A percentile compares a stretch with the other conserved stretches of the same genome.
Conservation (phyloP, 495 filamentous ascomycete species). For the Penicillium antarcticum region DNA sequence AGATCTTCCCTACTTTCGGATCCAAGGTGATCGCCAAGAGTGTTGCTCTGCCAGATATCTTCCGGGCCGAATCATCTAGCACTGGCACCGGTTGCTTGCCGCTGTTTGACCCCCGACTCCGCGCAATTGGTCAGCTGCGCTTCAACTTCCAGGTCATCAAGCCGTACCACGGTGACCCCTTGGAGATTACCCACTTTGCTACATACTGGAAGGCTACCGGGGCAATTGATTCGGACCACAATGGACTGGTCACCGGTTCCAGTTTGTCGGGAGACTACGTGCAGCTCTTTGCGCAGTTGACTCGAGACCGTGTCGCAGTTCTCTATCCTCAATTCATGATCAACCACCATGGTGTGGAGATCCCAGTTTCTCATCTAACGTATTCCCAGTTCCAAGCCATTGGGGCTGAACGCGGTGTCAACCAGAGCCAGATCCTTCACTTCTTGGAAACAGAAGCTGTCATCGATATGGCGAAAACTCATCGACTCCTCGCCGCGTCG, state of each 20-base stretch:
- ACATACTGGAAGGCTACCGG: slow-evolving; percentile 99
- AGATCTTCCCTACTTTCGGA: slow-evolving; percentile 95
- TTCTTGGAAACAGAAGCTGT: slow-evolving; percentile 42
- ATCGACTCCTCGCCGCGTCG: slow-evolving; percentile 66
- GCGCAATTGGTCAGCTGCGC: slow-evolving; percentile 89
- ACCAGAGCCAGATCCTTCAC: slow-evolving; percentile 40
- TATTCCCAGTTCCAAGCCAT: slow-evolving; percentile 69
- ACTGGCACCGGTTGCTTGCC: slow-evolving; percentile 81
- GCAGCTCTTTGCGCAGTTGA: slow-evolving; percentile 85
- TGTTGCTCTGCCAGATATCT: slow-evolving; percentile 82
- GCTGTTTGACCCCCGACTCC: slow-evolving; percentile 85
- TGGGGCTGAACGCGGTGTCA: slow-evolving; percentile 47
- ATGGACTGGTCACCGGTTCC: slow-evolving; percentile 87
- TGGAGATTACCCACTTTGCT: slow-evolving; percentile 96
- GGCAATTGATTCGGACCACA: slow-evolving; percentile 77
- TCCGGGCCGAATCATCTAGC: slow-evolving; percentile 68
- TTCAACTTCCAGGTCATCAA: slow-evolving; percentile 97
- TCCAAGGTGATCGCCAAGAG: slow-evolving; percentile 96
- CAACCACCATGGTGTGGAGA: slow-evolving; percentile 70
- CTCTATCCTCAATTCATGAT: slow-evolving; percentile 82
- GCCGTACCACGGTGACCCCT: slow-evolving; percentile 86
- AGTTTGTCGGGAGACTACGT: slow-evolving; percentile 93
- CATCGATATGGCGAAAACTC: slow-evolving; percentile 60
- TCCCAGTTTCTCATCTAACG: slow-evolving; percentile 74
- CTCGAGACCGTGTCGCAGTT: slow-evolving; percentile 80